Evolutionary conservation across 2,329 filamentous ascomycete species (phyloP).

Genomic region (Scleromitrula shiraiana): DNA sequence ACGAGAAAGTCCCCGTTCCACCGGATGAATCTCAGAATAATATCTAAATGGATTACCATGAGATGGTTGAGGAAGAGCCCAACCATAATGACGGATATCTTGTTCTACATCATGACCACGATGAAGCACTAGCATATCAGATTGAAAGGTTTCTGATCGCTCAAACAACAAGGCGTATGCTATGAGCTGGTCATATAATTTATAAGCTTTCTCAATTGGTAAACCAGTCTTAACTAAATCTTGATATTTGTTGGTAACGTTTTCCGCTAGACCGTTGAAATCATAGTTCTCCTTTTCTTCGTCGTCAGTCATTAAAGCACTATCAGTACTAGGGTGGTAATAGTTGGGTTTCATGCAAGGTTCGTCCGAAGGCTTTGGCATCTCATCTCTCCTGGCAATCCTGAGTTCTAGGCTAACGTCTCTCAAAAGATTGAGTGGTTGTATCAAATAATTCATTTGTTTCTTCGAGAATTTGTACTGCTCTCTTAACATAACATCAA

Average conservation of each 20-base stretch:
- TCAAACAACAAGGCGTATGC: no score
- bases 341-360: background rate
- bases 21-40: background rate
- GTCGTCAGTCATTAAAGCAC: background rate
- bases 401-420: background rate
- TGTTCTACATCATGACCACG: background rate
- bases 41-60: conserved; percentile 6
- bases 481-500: no score
- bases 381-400: background rate
- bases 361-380: background rate
- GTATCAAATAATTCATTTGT: background rate
- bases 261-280: background rate
- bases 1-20: conserved; percentile 5
- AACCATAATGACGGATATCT: conserved; percentile 6
- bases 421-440: conserved; percentile 3
- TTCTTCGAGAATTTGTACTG: background rate
- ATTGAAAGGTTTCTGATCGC: background rate
- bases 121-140: background rate
- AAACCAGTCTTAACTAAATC: background rate
- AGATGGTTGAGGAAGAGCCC: background rate
- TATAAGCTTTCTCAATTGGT: conserved; percentile 1
- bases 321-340: conserved; percentile 3
- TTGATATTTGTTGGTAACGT: background rate
- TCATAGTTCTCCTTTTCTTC: background rate
- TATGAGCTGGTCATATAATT: background rate